Base-by-base conservation (phyloP, 2,329 filamentous ascomycete genomes). In the Laburnicola sp. region DNA sequence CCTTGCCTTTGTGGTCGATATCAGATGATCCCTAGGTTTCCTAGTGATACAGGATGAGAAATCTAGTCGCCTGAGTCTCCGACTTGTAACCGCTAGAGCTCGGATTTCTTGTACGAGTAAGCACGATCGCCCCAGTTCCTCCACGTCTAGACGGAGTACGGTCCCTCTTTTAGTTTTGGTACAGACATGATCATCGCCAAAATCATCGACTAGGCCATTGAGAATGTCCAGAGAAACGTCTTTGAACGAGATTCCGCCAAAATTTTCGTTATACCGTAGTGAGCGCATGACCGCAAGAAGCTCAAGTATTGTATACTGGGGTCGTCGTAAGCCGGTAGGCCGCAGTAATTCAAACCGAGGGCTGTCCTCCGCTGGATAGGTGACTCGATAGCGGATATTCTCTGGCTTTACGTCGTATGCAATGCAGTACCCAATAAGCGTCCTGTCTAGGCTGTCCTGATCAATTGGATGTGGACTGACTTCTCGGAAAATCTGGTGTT, bases 271-370 rank as follows among this genome's bases (percentile, higher is more conserved):
- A 69, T 88, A 89, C 35, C 87, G 81, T 46, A 89, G 69, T 7
- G 86, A 79, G 54, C 86, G 79, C 76, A 88, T 80, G n/a, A 89
- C 80, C 3, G 86, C 85, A 27, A 89, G 77, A n/a, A 89, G 72
- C 63, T 89, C 86, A 23, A 85, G 66, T 3, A 78, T 75, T 2
- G 76, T 79, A 62, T 89, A 89, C 32, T 80, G 79, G 9, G 73
- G 72, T 41, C 77, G 74, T 39, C 76, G 74, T 6, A 76, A 71
- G 41, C 77, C 76, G 21, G 78, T 76, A 2, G 86, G 83, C 21
- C 78, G 80, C 6, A 86, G 75, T 6, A 89, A 76, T 55, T 81
- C 79, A 64, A 89, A 89, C 31, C 82, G 81, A 4, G 86, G 86
- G 27, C 80, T 81, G 72, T 89, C 86, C 66, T 89, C 86, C 54